A percentile compares a stretch with the other conserved stretches of the same genome.
phyloP scores from a whole-genome alignment of 2,329 filamentous ascomycete species.

The Nemania abortiva region DNA sequence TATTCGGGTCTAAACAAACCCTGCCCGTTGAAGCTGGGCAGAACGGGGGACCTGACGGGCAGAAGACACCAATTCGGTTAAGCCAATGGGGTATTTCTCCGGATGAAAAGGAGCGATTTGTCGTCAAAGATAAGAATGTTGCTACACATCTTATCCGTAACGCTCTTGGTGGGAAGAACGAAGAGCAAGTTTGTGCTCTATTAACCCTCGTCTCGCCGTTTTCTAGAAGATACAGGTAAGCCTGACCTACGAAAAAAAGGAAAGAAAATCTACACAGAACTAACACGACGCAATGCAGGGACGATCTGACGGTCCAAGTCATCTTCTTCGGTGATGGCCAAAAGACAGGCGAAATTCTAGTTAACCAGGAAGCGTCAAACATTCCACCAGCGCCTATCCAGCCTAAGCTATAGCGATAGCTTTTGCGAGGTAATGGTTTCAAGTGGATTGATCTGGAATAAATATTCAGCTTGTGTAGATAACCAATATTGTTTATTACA shows the following conservation, averaged over 20 bases:
- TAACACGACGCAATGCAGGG: constrained; percentile 64
- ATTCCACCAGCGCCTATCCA: constrained; percentile 53
- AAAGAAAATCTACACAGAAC: constrained; percentile 19
- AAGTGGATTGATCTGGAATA: neutral
- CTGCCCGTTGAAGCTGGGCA: constrained; percentile 81
- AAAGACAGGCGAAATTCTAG: constrained; percentile 79
- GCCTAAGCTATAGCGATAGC: constrained; percentile 50
- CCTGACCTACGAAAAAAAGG: constrained; percentile 22
- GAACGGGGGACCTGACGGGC: constrained; percentile 69
- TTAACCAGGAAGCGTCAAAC: constrained; percentile 90
- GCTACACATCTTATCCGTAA: constrained; percentile 97
- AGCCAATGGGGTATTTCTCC: constrained; percentile 89
- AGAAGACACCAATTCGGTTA: constrained; percentile 88
- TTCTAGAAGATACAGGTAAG: constrained; percentile 88
- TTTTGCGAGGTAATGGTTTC: neutral
- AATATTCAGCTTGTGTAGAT: constrained; percentile 14
- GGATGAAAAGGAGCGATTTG: constrained; percentile 82
- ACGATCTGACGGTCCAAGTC: constrained; percentile 96
- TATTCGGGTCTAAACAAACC: constrained; percentile 67
- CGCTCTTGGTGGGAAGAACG: constrained; percentile 90
- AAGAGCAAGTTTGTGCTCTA: constrained; percentile 92
- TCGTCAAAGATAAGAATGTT: constrained; percentile 94
- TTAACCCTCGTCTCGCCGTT: constrained; percentile 93
- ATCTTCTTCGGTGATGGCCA: constrained; percentile 94
- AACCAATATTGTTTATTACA: constrained; percentile 27